Percentiles rank a stretch among this genome's conserved stretches.
phyloP scores from a whole-genome alignment of 495 filamentous ascomycete species.

The Halenospora varia region DNA sequence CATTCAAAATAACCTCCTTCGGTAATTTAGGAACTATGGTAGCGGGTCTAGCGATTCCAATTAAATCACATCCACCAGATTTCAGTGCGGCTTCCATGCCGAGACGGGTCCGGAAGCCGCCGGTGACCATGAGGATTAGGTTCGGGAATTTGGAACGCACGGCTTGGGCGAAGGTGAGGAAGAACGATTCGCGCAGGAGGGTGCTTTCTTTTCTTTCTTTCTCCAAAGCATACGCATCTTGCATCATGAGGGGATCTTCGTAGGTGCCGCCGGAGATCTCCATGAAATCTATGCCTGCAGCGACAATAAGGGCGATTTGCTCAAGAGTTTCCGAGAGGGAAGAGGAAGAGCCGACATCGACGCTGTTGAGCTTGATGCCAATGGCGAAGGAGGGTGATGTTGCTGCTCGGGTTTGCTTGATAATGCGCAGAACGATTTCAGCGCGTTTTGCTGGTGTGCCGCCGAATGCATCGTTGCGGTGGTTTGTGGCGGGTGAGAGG shows the following conservation, averaged over 20 bases:
- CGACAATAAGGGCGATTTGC: constrained; percentile 47
- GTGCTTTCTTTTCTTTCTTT: constrained; percentile 33
- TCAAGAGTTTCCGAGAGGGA: constrained; percentile 45
- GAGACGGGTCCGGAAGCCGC: constrained; percentile 49
- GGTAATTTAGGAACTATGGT: constrained; percentile 46
- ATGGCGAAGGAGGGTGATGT: constrained; percentile 48
- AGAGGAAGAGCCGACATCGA: constrained; percentile 39
- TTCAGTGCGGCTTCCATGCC: constrained; percentile 51
- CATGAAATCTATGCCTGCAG: constrained; percentile 56
- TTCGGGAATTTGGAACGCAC: constrained; percentile 40
- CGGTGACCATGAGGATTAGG: constrained; percentile 41
- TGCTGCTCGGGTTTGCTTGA: constrained; percentile 36
- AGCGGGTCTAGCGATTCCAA: constrained; percentile 54
- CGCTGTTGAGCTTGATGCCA: constrained; percentile 61
- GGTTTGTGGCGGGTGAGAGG: constrained; percentile 55
- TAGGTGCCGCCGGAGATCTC: constrained; percentile 58
- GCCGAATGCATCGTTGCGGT: constrained; percentile 59
- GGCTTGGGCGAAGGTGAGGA: constrained; percentile 50
- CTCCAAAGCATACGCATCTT: background rate
- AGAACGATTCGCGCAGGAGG: constrained; percentile 55
- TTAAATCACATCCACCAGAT: constrained; percentile 50
- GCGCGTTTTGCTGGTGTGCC: constrained; percentile 54
- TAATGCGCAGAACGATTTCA: constrained; percentile 46
- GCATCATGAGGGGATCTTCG: constrained; percentile 43
- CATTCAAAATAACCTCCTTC: constrained; percentile 46